Conservation (phyloP, 2,329 filamentous ascomycete species). For the Colletotrichum coccodes region DNA sequence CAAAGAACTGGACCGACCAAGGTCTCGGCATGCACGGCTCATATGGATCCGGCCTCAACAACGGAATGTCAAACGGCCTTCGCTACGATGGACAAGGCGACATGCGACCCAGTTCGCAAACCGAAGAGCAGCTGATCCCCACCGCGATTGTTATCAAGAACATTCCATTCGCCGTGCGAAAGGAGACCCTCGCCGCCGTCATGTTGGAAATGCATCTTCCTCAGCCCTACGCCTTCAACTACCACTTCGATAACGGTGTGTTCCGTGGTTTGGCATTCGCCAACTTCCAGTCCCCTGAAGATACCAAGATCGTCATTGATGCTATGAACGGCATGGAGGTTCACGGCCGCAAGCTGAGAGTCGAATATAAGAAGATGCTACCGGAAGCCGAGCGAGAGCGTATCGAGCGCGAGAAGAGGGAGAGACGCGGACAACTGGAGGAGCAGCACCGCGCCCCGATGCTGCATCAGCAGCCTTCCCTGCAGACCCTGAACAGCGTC, state of each 20-base stretch:
- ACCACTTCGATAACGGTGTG: slow-evolving; percentile 98
- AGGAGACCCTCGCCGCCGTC: slow-evolving; percentile 90
- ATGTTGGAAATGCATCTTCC: slow-evolving; percentile 96
- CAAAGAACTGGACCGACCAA: slow-evolving; percentile 64
- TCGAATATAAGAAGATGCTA: slow-evolving; percentile 99
- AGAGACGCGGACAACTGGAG: slow-evolving; percentile 93
- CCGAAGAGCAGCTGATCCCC: slow-evolving; percentile 89
- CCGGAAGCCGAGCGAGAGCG: slow-evolving; percentile 93
- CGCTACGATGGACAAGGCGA: slow-evolving; percentile 47
- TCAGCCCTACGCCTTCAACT: slow-evolving; percentile 98
- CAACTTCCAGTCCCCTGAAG: slow-evolving; percentile 95
- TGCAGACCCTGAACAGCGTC: slow-evolving; percentile 79
- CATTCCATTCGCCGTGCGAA: slow-evolving; percentile 97
- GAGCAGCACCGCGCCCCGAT: slow-evolving; percentile 89
- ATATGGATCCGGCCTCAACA: slow-evolving; percentile 42
- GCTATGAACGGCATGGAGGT: slow-evolving; percentile 96
- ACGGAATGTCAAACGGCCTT: slow-evolving; percentile 50
- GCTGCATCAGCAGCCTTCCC: slow-evolving; percentile 86
- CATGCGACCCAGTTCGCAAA: slow-evolving; percentile 50
- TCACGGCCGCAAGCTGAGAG: slow-evolving; percentile 90
- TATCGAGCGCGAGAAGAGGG: slow-evolving; percentile 96
- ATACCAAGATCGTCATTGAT: slow-evolving; percentile 92
- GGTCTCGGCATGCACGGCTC: slow-evolving; percentile 54
- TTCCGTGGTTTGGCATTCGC: slow-evolving; percentile 97
- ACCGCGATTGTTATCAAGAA: slow-evolving; percentile 99